Evolutionary conservation across 1,284 basidiomycete genomes (phyloP).

Genomic region (Clitocybe nebularis): DNA sequence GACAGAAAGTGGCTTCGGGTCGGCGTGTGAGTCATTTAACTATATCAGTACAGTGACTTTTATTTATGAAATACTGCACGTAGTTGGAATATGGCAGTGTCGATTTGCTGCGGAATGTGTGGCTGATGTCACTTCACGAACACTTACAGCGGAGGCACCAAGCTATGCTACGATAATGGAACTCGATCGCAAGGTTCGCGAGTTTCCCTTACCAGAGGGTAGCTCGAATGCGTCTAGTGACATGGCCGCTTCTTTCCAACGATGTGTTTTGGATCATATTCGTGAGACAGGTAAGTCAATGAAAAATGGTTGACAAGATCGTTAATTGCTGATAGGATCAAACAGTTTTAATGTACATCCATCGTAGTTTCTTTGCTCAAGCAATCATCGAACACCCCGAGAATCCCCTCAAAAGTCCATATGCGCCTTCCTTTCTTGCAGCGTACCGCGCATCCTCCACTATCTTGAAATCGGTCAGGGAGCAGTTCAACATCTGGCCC

Average conservation of each 20-base stretch:
- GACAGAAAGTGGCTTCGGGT: constrained; percentile 28
- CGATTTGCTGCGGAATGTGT: constrained; percentile 64
- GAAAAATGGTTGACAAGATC: no score
- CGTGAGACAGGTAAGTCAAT: constrained; percentile 56
- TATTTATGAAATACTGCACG: no score
- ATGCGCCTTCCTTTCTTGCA: constrained; percentile 63
- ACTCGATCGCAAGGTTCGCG: constrained; percentile 65
- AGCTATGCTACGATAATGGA: constrained; percentile 68
- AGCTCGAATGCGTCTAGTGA: constrained; percentile 19
- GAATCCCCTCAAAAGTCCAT: constrained; percentile 56
- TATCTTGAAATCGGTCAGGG: constrained; percentile 50
- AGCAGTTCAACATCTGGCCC: constrained; percentile 52
- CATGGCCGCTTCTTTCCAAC: constrained; percentile 39
- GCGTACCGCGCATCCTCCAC: constrained; percentile 55
- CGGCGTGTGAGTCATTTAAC: constrained; percentile 35
- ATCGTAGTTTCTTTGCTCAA: constrained; percentile 66
- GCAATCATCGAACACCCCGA: constrained; percentile 60
- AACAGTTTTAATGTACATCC: constrained; percentile 65
- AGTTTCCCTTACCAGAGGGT: constrained; percentile 52
- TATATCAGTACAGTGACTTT: not conserved
- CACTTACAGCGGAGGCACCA: constrained; percentile 59
- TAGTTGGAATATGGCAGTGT: constrained; percentile 58
- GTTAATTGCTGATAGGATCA: not conserved
- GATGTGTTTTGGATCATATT: constrained; percentile 48
- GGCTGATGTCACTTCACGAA: constrained; percentile 59